Evolutionary conservation across 2,329 filamentous ascomycete genomes (phyloP).

Genomic region (Aureobasidium subglaciale): DNA sequence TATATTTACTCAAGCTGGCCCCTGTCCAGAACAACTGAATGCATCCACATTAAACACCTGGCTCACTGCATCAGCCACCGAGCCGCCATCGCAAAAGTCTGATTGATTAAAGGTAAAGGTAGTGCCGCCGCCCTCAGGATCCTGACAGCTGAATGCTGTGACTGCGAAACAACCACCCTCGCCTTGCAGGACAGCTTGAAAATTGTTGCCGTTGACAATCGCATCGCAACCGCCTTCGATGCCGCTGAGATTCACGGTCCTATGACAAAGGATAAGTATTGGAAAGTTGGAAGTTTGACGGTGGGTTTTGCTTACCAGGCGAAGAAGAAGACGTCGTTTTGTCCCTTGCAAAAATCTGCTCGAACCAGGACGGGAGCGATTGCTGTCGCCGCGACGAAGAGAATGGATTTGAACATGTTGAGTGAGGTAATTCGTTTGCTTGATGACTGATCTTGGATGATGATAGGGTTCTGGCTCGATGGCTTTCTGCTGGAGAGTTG

Average conservation of each 20-base stretch:
- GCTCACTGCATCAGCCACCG: neutral
- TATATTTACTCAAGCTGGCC: neutral
- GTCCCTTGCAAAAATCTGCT: neutral
- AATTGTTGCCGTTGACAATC: neutral
- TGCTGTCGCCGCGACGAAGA: neutral
- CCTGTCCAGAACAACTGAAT: neutral
- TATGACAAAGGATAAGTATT: neutral
- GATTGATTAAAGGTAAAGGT: conserved; percentile 2
- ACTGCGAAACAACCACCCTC: neutral
- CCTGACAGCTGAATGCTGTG: neutral
- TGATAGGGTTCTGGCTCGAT: neutral
- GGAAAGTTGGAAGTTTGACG: neutral
- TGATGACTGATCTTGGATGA: neutral
- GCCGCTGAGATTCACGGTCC: neutral
- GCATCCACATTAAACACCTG: neutral
- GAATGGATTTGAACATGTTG: neutral
- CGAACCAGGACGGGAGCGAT: neutral
- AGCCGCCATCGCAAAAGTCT: neutral
- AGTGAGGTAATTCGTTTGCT: neutral
- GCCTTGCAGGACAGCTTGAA: neutral
- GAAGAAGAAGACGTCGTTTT: neutral
- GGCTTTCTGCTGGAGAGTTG: neutral
- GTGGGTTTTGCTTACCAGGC: neutral
- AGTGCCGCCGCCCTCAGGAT: neutral
- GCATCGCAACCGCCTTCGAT: neutral